A percentile compares a stretch with the other conserved stretches of the same genome.
Evolutionary conservation across 805 yeast genomes (phyloP).

Genomic region (Hyphopichia homilentoma): DNA sequence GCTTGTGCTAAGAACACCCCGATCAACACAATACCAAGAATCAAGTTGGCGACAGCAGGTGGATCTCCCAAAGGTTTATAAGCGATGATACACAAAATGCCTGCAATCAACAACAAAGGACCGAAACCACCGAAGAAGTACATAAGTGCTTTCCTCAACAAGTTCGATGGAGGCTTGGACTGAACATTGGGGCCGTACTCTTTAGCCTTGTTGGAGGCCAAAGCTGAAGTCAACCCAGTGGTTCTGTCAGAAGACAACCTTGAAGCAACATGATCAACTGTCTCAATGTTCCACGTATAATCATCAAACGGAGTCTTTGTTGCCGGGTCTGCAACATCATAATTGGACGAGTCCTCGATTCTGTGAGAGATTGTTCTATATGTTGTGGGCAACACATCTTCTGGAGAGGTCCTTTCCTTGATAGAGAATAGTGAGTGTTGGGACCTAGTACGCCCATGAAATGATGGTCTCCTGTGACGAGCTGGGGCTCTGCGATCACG

Average conservation of each 20-base stretch:
- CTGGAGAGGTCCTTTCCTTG: constrained; percentile 21
- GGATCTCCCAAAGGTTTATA: constrained; percentile 51
- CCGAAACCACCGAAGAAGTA: constrained; percentile 52
- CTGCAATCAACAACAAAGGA: constrained; percentile 36
- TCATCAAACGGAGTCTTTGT: constrained; percentile 18
- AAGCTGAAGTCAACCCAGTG: constrained; percentile 18
- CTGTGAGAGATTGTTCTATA: constrained; percentile 36
- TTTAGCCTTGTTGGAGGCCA: constrained; percentile 13
- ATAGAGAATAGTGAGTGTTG: background rate
- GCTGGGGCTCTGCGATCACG: background rate
- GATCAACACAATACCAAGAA: constrained; percentile 39
- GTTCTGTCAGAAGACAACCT: constrained; percentile 15
- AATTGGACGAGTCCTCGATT: constrained; percentile 19
- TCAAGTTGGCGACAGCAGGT: constrained; percentile 41
- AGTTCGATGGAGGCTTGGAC: constrained; percentile 32
- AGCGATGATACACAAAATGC: constrained; percentile 37
- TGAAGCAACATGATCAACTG: constrained; percentile 17
- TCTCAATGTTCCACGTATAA: constrained; percentile 27
- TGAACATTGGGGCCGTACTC: constrained; percentile 33
- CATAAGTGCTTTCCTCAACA: constrained; percentile 27
- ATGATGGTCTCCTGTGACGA: constrained; percentile 1
- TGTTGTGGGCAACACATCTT: constrained; percentile 29
- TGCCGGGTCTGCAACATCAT: constrained; percentile 9
- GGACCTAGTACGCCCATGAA: background rate
- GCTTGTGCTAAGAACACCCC: constrained; percentile 42